Conservation (phyloP, 1,284 basidiomycete species). For the Cryptococcus sp. region DNA sequence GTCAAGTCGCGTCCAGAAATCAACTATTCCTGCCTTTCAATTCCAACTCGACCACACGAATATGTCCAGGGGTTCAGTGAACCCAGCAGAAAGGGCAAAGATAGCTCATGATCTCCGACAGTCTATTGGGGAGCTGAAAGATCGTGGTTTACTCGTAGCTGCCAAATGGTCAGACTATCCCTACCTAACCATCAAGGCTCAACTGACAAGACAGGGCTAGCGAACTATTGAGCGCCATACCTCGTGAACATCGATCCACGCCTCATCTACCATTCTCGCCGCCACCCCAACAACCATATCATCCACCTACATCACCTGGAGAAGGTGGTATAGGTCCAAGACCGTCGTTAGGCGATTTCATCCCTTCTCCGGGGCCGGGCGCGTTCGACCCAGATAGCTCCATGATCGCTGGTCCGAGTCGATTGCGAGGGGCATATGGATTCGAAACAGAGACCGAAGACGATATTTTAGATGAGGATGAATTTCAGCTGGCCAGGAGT, state of each 20-base stretch:
- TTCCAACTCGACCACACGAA: no score
- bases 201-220: conserved; percentile 35
- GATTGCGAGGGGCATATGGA: conserved; percentile 27
- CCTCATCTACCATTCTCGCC: conserved; percentile 43
- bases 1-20: not conserved
- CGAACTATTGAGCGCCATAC: conserved; percentile 44
- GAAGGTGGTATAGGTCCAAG: conserved; percentile 12
- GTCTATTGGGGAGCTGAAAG: conserved; percentile 41
- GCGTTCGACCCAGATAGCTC: conserved; percentile 14
- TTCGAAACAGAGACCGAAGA: conserved; percentile 58
- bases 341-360: conserved; percentile 36
- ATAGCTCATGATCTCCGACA: conserved; percentile 43
- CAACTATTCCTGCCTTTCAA: no score
- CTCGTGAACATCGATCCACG: conserved; percentile 30
- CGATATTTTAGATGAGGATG: conserved; percentile 55
- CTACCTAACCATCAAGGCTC: not conserved
- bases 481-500: conserved; percentile 65
- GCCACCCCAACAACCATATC: conserved; percentile 22
- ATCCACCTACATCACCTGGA: conserved; percentile 14
- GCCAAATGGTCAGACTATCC: conserved; percentile 41
- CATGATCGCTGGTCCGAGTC: conserved; percentile 29
- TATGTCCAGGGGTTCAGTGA: no score
- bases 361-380: conserved; percentile 30
- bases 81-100: no score
- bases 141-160: conserved; percentile 44